Evolutionary conservation across 805 yeast species (phyloP).

Genomic region (Kuraishia piskuri): DNA sequence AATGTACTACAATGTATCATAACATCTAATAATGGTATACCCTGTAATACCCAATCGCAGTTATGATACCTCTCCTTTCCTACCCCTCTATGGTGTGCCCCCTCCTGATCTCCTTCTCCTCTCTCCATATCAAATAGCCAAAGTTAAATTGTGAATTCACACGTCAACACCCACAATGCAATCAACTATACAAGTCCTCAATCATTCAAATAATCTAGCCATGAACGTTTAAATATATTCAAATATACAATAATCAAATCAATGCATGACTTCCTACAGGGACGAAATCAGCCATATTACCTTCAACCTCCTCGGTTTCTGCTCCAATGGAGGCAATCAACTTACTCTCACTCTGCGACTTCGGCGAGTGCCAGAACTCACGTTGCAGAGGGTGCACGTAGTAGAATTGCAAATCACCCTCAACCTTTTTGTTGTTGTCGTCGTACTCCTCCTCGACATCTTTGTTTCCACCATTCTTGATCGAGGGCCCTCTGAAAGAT

Average conservation of each 20-base stretch:
- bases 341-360: not conserved
- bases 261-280: not conserved
- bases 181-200: too few species aligned
- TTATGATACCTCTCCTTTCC: too few species aligned
- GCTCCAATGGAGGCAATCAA: not conserved
- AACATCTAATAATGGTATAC: too few species aligned
- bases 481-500: constrained; percentile 27
- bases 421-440: not conserved
- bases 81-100: too few species aligned
- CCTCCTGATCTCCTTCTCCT: too few species aligned
- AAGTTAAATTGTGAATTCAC: too few species aligned
- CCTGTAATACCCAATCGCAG: too few species aligned
- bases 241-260: not conserved
- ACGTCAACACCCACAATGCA: too few species aligned
- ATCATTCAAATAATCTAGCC: too few species aligned
- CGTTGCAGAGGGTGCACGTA: constrained; percentile 1
- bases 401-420: not conserved
- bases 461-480: constrained; percentile 25
- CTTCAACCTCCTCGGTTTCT: not conserved
- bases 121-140: too few species aligned
- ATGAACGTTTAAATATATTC: too few species aligned
- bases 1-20: too few species aligned
- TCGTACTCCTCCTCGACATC: constrained; percentile 13
- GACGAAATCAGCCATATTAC: not conserved
- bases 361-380: constrained; percentile 1